Base-by-base conservation (phyloP, 2,329 filamentous ascomycete species). In the Colletotrichum echinochloae region DNA sequence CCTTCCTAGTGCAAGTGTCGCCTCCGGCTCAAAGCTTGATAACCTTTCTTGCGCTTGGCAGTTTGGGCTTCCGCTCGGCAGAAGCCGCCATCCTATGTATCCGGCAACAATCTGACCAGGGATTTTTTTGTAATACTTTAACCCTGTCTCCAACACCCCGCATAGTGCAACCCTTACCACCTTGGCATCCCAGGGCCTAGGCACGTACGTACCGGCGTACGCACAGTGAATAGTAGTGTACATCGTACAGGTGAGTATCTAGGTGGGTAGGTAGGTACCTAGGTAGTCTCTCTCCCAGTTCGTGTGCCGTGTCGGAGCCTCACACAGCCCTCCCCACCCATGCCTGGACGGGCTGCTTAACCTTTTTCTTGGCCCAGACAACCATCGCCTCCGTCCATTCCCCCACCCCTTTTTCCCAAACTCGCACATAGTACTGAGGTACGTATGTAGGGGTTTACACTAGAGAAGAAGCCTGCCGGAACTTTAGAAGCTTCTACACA, bases 11-110 rank as follows among this genome's bases (percentile, higher is more conserved):
- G 56, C 33, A n/a, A 23, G 44, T 66, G 26, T 56, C 57, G 57
- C 64, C 35, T 57, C 64, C 62, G 57, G 57, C 57, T 52, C 62
- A 66, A 66, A 61, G 66, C 56, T 70, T 70, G 64, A 59, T 59
- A 59, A 52, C 39, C 41, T 61, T 57, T 52, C 64, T 44, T n/a
- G 28, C 28, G 54, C 57, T 67, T 70, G 51, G 63, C 64, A 26
- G 62, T 62, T 70, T 70, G 51, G 52, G 30, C 37, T 41, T 44
- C 54, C 57, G 63, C 41, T 46, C 51, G 51, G n/a, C 51, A 63
- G 62, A 39, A 55, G 55, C 30, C n/a, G 48, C 26, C 60, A 41
- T 41, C 39, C 39, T 41, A 41, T 41, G 30, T 18, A 16, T 28
- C 49, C 44, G 26, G 57, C n/a, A 48, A 30, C 28, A 46, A 59